Evolutionary conservation across 2,329 filamentous ascomycete species (phyloP).

Genomic region (Ceratocystis huliohia): DNA sequence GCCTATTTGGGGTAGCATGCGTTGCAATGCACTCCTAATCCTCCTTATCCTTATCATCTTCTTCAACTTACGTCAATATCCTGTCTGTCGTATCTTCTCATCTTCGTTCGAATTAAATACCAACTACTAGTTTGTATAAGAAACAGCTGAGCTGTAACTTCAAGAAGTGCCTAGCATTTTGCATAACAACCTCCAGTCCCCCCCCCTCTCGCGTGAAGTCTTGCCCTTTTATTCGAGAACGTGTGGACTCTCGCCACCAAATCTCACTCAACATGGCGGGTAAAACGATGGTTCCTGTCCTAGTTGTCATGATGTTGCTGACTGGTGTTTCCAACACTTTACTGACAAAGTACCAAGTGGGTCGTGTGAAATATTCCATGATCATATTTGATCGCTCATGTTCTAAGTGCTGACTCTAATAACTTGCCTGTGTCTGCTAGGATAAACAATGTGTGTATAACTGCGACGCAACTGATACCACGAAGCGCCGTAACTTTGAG

Average conservation of each 20-base stretch:
- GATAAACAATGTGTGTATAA: slow-evolving; percentile 95
- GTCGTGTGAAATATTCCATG: slow-evolving; percentile 22
- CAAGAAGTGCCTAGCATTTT: not conserved
- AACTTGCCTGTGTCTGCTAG: slow-evolving; percentile 31
- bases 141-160: no score
- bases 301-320: slow-evolving; percentile 92
- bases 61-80: no score
- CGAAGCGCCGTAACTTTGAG: slow-evolving; percentile 63
- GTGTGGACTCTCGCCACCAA: not conserved
- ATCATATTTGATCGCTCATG: not conserved
- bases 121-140: no score
- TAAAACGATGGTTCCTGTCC: slow-evolving; percentile 61
- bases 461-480: slow-evolving; percentile 59
- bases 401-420: not conserved
- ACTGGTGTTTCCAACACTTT: slow-evolving; percentile 96
- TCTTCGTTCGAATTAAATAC: no score
- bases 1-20: no score
- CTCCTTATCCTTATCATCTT: no score
- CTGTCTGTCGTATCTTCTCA: no score
- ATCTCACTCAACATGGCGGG: slow-evolving; percentile 47
- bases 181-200: not conserved
- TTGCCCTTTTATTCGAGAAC: not conserved
- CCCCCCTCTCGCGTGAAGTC: not conserved
- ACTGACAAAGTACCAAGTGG: slow-evolving; percentile 87
- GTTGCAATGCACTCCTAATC: no score